These are phyloP conservation scores for Cutaneotrichosporon dermatis DNA, from an alignment of 1,284 basidiomycete species.

Conservation along the genomic window DNA sequence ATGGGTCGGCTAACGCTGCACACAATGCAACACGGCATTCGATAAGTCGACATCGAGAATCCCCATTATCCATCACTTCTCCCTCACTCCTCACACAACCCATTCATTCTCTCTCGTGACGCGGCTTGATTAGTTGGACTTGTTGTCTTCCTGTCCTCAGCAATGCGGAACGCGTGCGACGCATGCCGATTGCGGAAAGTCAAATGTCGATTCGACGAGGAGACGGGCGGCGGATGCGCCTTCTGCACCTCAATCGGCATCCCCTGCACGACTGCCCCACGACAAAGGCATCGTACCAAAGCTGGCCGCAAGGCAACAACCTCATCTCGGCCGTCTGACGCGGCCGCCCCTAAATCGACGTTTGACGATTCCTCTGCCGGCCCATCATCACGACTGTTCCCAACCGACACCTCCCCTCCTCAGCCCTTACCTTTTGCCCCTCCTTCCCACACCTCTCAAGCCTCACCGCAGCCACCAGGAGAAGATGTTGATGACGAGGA, in stretches of 20 bases:
- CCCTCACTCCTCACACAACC: neutral
- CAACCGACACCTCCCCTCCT: neutral
- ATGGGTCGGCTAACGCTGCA: too few relatives aligned
- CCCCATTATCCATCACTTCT: neutral
- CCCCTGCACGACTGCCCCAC: neutral
- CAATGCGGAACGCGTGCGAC: slow-evolving; percentile 7
- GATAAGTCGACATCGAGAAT: too few relatives aligned
- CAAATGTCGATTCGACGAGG: slow-evolving; percentile 1
- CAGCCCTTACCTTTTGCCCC: neutral
- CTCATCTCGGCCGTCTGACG: neutral
- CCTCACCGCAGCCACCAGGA: neutral
- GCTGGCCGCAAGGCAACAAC: neutral
- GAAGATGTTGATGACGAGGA: too few relatives aligned
- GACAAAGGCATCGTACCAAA: slow-evolving; percentile 8
- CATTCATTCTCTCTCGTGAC: too few relatives aligned
- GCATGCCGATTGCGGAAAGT: slow-evolving; percentile 12
- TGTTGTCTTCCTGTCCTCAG: neutral
- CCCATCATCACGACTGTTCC: neutral
- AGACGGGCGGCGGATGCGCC: neutral
- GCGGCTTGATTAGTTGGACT: neutral
- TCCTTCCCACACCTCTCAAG: too few relatives aligned
- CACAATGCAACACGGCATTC: too few relatives aligned
- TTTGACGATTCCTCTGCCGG: neutral
- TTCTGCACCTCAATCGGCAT: slow-evolving; percentile 14
- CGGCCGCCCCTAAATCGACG: neutral